Evolutionary conservation across 73 alveolate genomes (phyloP).

Genomic region (Tetrahymena borealis): DNA sequence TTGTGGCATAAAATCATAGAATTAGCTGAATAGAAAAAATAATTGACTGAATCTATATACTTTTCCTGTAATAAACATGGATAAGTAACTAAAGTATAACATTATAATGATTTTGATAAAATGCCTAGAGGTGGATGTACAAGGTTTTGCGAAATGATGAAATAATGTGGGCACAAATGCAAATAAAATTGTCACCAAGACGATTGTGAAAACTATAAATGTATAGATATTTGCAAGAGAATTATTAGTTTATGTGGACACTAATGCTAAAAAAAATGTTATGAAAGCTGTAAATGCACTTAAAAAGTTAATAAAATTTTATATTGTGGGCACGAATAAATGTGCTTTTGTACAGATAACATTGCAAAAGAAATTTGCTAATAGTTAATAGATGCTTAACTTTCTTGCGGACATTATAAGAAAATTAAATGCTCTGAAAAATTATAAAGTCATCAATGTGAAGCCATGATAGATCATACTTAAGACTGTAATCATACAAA

Average conservation of each 20-base stretch:
- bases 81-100: background rate
- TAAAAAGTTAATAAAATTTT: background rate
- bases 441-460: background rate
- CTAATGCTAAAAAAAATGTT: background rate
- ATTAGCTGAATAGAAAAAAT: conserved; percentile 36
- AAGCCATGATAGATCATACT: background rate
- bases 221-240: conserved; percentile 1
- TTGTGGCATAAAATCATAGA: conserved; percentile 49
- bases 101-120: background rate
- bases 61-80: conserved; percentile 5
- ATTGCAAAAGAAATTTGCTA: background rate
- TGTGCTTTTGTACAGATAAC: background rate
- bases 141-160: background rate
- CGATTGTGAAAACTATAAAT: conserved; percentile 12
- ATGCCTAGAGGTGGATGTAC: conserved; percentile 6
- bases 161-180: conserved; percentile 32
- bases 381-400: background rate
- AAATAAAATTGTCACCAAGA: conserved; percentile 8
- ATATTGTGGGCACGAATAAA: conserved; percentile 43
- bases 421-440: background rate
- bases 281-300: background rate
- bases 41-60: conserved; percentile 3
- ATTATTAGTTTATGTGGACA: background rate
- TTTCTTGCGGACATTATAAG: conserved; percentile 26
- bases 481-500: background rate